phyloP scores from a whole-genome alignment of 805 yeast genomes.

The Candida bentonensis region DNA sequence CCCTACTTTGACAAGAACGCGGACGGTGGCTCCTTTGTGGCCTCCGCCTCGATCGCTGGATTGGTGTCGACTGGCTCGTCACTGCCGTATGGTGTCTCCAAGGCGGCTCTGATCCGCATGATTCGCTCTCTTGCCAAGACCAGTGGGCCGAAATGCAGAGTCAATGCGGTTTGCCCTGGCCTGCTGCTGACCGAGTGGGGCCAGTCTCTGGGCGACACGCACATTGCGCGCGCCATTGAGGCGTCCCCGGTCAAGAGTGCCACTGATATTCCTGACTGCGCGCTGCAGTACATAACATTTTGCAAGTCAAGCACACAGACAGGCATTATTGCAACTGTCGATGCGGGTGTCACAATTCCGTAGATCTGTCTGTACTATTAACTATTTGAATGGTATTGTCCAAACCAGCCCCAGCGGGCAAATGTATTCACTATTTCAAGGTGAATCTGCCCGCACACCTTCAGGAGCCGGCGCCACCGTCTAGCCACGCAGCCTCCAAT shows the following conservation, averaged over 20 bases:
- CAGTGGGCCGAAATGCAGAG: constrained; percentile 12
- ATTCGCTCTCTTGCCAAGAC: constrained; percentile 16
- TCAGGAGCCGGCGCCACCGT: too few relatives aligned
- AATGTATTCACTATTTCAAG: too few relatives aligned
- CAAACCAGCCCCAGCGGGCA: too few relatives aligned
- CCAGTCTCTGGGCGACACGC: background rate
- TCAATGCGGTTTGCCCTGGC: constrained; percentile 14
- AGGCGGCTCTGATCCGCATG: constrained; percentile 21
- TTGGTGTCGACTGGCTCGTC: constrained; percentile 15
- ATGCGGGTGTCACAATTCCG: constrained; percentile 1
- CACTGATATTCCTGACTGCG: background rate
- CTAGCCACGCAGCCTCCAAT: too few relatives aligned
- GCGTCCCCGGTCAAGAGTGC: background rate
- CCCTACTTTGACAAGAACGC: constrained; percentile 16
- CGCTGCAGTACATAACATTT: background rate
- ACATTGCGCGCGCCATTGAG: background rate
- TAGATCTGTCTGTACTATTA: too few relatives aligned
- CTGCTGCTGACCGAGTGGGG: constrained; percentile 12
- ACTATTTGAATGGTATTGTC: too few relatives aligned
- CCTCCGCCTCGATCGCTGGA: background rate
- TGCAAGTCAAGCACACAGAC: constrained; percentile 1
- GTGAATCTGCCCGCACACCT: too few relatives aligned
- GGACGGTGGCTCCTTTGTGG: constrained; percentile 1
- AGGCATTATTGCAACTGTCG: background rate
- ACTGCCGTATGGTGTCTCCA: constrained; percentile 25